Evolutionary conservation across 176 grass and related monocot species (phyloP), one percentile per base, ranked within the genome.

Genomic region (Carex parvula): DNA sequence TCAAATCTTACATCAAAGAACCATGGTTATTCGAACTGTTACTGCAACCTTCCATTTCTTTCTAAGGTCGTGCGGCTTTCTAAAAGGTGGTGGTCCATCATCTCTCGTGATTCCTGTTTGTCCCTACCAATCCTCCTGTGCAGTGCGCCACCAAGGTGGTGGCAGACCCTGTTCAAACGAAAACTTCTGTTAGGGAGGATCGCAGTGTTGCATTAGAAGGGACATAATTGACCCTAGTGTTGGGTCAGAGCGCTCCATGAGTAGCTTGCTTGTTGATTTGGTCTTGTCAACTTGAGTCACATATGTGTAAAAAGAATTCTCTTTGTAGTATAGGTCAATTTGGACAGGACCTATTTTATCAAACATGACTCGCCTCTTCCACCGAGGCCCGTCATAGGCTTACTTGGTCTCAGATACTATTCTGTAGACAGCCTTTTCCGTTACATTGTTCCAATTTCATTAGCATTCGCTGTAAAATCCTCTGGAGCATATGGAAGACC

Each of bases 21-120:
- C 42, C 7, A 24, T 97, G 86, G 94, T 90, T 46, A 97, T 90
- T 60, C 88, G 85, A 22, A 91, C 69, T 84, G 94, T 88, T 56
- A 97, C 92, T n/a, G 85, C 85, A 8, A 94, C 92, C 85, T 97
- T 94, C 94, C 94, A 97, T 1, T 90, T 88, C 86, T 97, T 97
- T 81, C 89, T 97, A 48, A 97, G 86, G 79, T 94, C 88, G 79
- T 97, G 94, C 10, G 92, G 94, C 46, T 94, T 97, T 89, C 85
- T 94, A 84, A 92, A 94, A 20, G 94, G 94, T 29, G 91, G 91
- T 4, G 78, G 73, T 3, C 87, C 91, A 3, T 93, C 85, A 16
- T 90, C 87, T 12, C 14, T 58, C 1, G 85, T 78, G 32, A 90
- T 86, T 15, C 83, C 88, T 0, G 46, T 81, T 71, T 88, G 86